Percentiles rank a stretch among this genome's conserved stretches.
phyloP scores from a whole-genome alignment of 257 asterid genomes.

The Primulina eburnea region DNA sequence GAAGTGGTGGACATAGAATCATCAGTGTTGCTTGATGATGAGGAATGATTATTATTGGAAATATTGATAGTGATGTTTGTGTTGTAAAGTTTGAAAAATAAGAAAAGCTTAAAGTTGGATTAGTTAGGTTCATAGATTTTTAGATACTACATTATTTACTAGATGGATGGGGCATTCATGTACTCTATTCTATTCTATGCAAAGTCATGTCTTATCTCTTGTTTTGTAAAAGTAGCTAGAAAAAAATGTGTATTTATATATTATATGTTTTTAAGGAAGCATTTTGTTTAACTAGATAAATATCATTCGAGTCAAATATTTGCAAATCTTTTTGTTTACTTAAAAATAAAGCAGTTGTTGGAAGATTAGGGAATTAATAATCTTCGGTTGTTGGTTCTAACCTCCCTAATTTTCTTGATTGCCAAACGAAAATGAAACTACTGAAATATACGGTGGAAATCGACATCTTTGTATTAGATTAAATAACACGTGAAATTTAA shows the following conservation, averaged over 20 bases:
- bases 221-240: background rate
- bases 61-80: slow-evolving; percentile 37
- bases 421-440: background rate
- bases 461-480: background rate
- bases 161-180: too few species aligned
- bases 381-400: too few species aligned
- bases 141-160: too few species aligned
- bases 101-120: background rate
- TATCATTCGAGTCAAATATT: background rate
- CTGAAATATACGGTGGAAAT: background rate
- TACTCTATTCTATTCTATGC: background rate
- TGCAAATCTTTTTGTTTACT: too few species aligned
- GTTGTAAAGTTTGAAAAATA: slow-evolving; percentile 34
- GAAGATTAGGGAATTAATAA: too few species aligned
- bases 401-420: too few species aligned
- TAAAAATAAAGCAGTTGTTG: too few species aligned
- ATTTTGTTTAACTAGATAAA: too few species aligned
- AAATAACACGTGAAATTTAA: background rate
- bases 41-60: slow-evolving; percentile 23
- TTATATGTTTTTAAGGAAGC: background rate
- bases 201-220: background rate
- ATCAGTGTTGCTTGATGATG: slow-evolving; percentile 78
- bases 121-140: background rate
- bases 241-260: too few species aligned
- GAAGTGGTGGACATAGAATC: slow-evolving; percentile 81